Conservation (phyloP, 352 stramenopile species). For the Phytophthora pinifolia region DNA sequence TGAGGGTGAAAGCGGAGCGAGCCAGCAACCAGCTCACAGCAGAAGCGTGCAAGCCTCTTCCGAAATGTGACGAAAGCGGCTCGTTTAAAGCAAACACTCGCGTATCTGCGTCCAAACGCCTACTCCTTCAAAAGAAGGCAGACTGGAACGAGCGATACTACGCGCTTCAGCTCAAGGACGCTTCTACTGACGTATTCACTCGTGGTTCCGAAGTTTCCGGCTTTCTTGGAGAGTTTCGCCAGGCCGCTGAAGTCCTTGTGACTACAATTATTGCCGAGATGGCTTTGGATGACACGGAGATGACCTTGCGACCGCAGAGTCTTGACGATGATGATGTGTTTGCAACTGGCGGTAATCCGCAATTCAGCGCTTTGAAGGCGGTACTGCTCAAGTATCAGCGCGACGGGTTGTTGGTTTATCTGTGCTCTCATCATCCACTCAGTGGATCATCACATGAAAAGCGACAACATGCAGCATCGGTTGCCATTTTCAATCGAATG, state of each 20-base stretch:
- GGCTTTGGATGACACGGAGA: constrained; percentile 21
- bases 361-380: not conserved
- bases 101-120: constrained; percentile 15
- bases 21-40: constrained; percentile 21
- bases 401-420: constrained; percentile 40
- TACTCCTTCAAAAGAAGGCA: constrained; percentile 7
- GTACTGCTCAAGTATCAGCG: constrained; percentile 32
- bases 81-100: constrained; percentile 3
- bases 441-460: constrained; percentile 11
- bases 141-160: constrained; percentile 35
- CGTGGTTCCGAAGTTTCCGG: constrained; percentile 27
- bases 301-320: constrained; percentile 17
- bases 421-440: constrained; percentile 13
- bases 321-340: constrained; percentile 41
- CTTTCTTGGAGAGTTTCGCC: constrained; percentile 41
- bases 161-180: constrained; percentile 1
- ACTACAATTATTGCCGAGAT: constrained; percentile 43
- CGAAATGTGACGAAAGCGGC: constrained; percentile 5
- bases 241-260: constrained; percentile 33
- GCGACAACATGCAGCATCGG: constrained; percentile 7
- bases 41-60: constrained; percentile 9
- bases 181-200: constrained; percentile 14
- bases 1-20: constrained; percentile 17
- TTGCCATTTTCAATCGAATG: constrained; percentile 30
- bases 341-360: constrained; percentile 30